Evolutionary conservation across 2,329 filamentous ascomycete species (phyloP).

Genomic region (Teratosphaeria nubilosa): DNA sequence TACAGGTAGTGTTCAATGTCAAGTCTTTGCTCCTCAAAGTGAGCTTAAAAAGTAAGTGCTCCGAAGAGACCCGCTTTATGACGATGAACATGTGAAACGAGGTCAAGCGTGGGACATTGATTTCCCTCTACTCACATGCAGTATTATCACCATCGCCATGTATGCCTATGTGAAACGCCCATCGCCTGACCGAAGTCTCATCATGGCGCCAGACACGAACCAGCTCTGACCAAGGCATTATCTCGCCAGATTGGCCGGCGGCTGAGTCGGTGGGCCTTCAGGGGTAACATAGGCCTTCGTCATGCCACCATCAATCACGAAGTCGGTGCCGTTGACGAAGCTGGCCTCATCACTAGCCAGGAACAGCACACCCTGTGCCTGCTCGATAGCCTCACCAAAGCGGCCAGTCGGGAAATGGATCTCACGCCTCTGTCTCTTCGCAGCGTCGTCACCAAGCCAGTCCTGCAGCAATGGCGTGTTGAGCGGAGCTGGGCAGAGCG

Average conservation of each 20-base stretch:
- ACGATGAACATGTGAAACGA: too few relatives aligned
- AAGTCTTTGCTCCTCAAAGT: too few relatives aligned
- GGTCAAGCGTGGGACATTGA: too few relatives aligned
- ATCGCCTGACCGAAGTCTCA: too few relatives aligned
- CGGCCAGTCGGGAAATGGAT: slow-evolving; percentile 81
- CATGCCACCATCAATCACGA: slow-evolving; percentile 94
- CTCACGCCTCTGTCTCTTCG: slow-evolving; percentile 72
- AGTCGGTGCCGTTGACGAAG: slow-evolving; percentile 85
- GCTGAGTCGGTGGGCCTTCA: slow-evolving; percentile 45
- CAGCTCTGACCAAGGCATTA: slow-evolving; percentile 2
- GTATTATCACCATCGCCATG: too few relatives aligned
- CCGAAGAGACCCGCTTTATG: too few relatives aligned
- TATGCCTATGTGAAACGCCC: too few relatives aligned
- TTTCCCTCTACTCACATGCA: too few relatives aligned
- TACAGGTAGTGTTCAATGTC: too few relatives aligned
- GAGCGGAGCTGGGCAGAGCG: slow-evolving; percentile 77
- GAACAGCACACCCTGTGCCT: slow-evolving; percentile 82
- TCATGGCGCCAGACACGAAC: too few relatives aligned
- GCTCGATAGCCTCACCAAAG: slow-evolving; percentile 89
- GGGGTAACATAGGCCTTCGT: slow-evolving; percentile 74
- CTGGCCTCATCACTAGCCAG: slow-evolving; percentile 78
- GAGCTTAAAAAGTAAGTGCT: too few relatives aligned
- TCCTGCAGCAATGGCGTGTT: slow-evolving; percentile 89
- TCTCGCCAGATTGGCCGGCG: slow-evolving; percentile 33
- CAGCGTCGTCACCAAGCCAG: slow-evolving; percentile 79